Evolutionary conservation across 768 basidiomycete species (phyloP).

Genomic region (Lactarius akahatsu): DNA sequence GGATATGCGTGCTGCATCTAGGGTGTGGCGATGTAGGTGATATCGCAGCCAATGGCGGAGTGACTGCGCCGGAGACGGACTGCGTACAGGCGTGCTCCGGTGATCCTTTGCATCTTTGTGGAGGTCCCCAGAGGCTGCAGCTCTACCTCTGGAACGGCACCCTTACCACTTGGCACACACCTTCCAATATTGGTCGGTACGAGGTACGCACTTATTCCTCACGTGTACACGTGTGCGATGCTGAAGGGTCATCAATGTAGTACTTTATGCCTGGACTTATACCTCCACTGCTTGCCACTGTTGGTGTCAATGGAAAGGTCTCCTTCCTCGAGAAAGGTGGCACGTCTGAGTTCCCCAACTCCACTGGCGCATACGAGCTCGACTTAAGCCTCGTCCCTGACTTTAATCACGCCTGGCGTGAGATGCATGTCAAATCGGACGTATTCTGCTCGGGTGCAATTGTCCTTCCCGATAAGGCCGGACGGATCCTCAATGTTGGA

Average conservation of each 20-base stretch:
- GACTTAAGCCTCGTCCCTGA: constrained; percentile 56
- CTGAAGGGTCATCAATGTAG: constrained; percentile 30
- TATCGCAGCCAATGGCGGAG: constrained; percentile 41
- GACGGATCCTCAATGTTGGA: constrained; percentile 62
- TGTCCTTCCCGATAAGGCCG: constrained; percentile 72
- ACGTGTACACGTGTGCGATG: not conserved
- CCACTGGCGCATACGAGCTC: constrained; percentile 78
- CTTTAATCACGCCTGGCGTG: constrained; percentile 58
- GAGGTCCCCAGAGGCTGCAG: constrained; percentile 52
- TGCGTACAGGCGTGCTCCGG: constrained; percentile 60
- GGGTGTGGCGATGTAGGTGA: constrained; percentile 71
- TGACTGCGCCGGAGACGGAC: constrained; percentile 38
- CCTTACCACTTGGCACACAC: constrained; percentile 63
- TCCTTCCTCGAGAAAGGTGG: constrained; percentile 75
- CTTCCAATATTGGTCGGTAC: constrained; percentile 63
- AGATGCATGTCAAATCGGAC: constrained; percentile 73
- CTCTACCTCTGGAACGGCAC: constrained; percentile 37
- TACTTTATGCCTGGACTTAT: constrained; percentile 57
- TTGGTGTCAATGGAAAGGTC: constrained; percentile 81
- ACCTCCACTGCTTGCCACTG: constrained; percentile 69
- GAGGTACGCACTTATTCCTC: constrained; percentile 47
- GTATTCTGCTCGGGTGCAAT: constrained; percentile 78
- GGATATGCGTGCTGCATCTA: constrained; percentile 32
- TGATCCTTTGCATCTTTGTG: constrained; percentile 68
- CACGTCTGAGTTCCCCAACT: constrained; percentile 58